phyloP scores from a whole-genome alignment of 352 stramenopile genomes.

The Phytophthora lateralis region DNA sequence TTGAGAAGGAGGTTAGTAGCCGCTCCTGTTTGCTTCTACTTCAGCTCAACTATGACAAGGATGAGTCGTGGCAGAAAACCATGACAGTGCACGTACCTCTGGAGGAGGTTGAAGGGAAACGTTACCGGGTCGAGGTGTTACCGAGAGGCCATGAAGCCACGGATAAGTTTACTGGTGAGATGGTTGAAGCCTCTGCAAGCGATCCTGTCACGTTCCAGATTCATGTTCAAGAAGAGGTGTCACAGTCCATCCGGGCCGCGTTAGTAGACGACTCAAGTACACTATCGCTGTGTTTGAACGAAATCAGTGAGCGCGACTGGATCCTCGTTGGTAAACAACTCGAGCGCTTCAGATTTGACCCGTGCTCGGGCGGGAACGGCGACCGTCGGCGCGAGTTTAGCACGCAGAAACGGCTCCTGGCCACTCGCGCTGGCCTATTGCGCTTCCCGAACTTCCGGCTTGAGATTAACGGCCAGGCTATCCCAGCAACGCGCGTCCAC shows the following conservation, averaged over 20 bases:
- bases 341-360: slow-evolving; percentile 48
- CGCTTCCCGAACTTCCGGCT: slow-evolving; percentile 64
- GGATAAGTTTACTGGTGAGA: slow-evolving; percentile 5
- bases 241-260: slow-evolving; percentile 9
- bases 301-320: slow-evolving; percentile 64
- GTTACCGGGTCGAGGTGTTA: slow-evolving; percentile 51
- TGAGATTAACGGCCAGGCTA: slow-evolving; percentile 21
- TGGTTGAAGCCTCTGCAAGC: slow-evolving; percentile 23
- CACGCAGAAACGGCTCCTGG: slow-evolving; percentile 54
- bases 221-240: slow-evolving; percentile 35
- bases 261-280: slow-evolving; percentile 1
- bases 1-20: slow-evolving; percentile 14
- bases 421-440: slow-evolving; percentile 50
- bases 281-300: slow-evolving; percentile 57
- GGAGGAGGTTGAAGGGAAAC: slow-evolving; percentile 27
- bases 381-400: slow-evolving; percentile 32
- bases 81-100: slow-evolving; percentile 39
- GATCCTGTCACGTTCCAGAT: slow-evolving; percentile 63
- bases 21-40: slow-evolving; percentile 27
- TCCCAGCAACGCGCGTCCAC: slow-evolving; percentile 39
- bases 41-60: slow-evolving; percentile 16
- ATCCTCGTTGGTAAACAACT: slow-evolving; percentile 68
- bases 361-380: slow-evolving; percentile 2
- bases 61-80: slow-evolving; percentile 22
- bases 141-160: slow-evolving; percentile 20